Percentiles rank a stretch among this genome's conserved stretches.
These are phyloP conservation scores for Castanea sativa DNA, from an alignment of 306 rosid species.

Conservation along the genomic window DNA sequence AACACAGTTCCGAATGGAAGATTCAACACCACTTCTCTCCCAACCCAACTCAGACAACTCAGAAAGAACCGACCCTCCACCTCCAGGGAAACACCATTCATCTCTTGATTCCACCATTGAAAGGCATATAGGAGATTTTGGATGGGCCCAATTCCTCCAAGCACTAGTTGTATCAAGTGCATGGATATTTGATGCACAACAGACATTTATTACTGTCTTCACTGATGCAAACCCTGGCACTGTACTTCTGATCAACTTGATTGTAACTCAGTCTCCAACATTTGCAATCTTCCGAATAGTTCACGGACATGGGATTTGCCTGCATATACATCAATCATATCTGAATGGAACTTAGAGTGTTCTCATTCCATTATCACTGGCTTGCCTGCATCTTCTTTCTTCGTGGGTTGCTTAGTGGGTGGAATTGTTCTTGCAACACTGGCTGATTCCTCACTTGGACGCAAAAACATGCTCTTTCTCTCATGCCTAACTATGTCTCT, in stretches of 20 bases:
- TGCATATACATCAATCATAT: constrained; percentile 28
- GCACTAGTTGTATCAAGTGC: no score
- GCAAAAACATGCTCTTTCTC: constrained; percentile 51
- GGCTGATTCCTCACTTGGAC: constrained; percentile 52
- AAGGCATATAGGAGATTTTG: no score
- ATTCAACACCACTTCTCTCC: constrained; percentile 29
- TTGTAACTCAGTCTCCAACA: not conserved
- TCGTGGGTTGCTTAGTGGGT: constrained; percentile 52
- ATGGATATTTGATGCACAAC: no score
- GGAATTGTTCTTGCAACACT: constrained; percentile 49
- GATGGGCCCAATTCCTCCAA: no score
- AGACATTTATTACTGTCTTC: constrained; percentile 42
- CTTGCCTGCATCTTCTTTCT: constrained; percentile 58
- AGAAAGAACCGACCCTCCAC: not conserved
- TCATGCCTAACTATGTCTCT: constrained; percentile 21
- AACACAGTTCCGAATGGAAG: constrained; percentile 7
- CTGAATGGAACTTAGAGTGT: constrained; percentile 25
- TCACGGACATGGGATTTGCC: constrained; percentile 60
- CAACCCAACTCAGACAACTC: constrained; percentile 8
- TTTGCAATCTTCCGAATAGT: constrained; percentile 29
- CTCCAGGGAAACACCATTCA: not conserved
- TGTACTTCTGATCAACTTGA: constrained; percentile 2
- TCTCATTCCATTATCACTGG: constrained; percentile 21
- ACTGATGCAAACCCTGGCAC: constrained; percentile 57
- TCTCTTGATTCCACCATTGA: no score